Conservation (phyloP, 148 eudicot species). For the Pharnaceum exiguum region DNA sequence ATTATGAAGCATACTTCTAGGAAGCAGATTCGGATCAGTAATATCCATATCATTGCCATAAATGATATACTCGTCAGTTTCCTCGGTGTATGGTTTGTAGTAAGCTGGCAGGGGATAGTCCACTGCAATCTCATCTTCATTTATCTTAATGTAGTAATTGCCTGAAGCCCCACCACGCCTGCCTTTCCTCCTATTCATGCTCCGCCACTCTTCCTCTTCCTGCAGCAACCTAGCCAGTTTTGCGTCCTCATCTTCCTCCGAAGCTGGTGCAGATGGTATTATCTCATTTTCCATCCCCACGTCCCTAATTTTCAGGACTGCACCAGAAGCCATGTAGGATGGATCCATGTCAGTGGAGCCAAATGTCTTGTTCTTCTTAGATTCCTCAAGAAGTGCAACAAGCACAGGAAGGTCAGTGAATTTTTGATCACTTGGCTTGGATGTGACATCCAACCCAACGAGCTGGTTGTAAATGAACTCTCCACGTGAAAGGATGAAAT, state of each 20-base stretch:
- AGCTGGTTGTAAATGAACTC: slow-evolving; percentile 87
- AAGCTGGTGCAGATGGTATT: slow-evolving; percentile 14
- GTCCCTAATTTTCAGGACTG: slow-evolving; percentile 40
- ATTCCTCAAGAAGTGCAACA: slow-evolving; percentile 62
- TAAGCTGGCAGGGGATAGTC: slow-evolving; percentile 93
- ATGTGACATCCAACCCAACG: slow-evolving; percentile 79
- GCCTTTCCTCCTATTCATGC: slow-evolving; percentile 63
- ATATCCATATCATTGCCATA: slow-evolving; percentile 61
- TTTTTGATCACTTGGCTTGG: slow-evolving; percentile 45
- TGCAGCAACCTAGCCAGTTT: slow-evolving; percentile 77
- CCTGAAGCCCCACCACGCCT: slow-evolving; percentile 38
- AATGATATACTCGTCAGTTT: slow-evolving; percentile 82
- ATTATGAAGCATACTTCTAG: slow-evolving; percentile 88
- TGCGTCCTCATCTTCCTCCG: slow-evolving; percentile 66
- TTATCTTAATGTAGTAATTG: slow-evolving; percentile 80
- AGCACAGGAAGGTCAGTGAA: slow-evolving; percentile 68
- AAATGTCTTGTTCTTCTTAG: slow-evolving; percentile 32
- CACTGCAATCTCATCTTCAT: slow-evolving; percentile 95
- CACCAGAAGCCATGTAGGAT: slow-evolving; percentile 16
- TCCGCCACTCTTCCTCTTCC: slow-evolving; percentile 81
- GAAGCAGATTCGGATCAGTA: slow-evolving; percentile 58
- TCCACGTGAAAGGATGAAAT: slow-evolving; percentile 83
- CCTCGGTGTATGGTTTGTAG: slow-evolving; percentile 64
- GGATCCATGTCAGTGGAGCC: slow-evolving; percentile 17
- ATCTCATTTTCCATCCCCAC: slow-evolving; percentile 27